Conservation (phyloP, 345 rosid species). For the Gossypium sturtianum region DNA sequence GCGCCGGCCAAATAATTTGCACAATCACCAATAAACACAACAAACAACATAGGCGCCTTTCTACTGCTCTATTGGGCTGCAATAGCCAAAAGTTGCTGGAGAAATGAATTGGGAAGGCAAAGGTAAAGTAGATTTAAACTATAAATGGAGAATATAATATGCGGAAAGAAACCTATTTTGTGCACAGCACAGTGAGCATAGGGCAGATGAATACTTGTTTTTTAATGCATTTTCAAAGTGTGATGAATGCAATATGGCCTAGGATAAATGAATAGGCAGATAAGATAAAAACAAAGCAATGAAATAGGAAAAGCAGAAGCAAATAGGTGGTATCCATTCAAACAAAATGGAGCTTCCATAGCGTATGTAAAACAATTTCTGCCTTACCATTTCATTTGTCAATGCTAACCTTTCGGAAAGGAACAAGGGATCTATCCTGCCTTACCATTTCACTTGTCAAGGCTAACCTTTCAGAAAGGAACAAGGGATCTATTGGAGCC, state of each 20-base stretch:
- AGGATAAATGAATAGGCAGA: not conserved
- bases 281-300: not conserved
- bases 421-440: not conserved
- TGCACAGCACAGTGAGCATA: no score
- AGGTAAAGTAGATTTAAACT: no score
- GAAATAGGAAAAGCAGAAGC: not conserved
- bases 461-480: not conserved
- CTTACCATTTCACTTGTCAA: no score
- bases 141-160: no score
- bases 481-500: conserved; percentile 12
- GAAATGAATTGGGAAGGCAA: no score
- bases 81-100: no score
- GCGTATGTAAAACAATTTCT: conserved; percentile 17
- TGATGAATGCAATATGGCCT: no score
- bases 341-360: conserved; percentile 11
- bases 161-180: no score
- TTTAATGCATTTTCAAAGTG: not conserved
- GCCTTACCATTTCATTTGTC: conserved; percentile 22
- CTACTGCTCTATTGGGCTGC: no score
- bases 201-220: not conserved
- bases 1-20: no score
- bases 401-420: conserved; percentile 12
- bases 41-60: no score
- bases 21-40: no score
- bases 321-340: conserved; percentile 13